Conservation (phyloP, 768 basidiomycete genomes). For the Ramaria sp. region DNA sequence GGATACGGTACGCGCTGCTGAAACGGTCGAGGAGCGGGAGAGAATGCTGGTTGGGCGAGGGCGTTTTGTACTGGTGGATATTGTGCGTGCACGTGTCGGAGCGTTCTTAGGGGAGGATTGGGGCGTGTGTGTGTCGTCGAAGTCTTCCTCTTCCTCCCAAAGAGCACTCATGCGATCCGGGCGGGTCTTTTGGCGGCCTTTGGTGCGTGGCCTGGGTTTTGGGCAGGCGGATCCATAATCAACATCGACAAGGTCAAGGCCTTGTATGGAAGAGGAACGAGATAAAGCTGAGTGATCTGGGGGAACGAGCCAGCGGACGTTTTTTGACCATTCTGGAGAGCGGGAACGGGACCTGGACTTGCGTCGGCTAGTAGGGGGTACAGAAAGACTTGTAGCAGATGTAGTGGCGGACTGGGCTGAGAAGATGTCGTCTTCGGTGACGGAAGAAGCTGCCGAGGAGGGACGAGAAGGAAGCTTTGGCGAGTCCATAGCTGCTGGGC, state of each 20-base stretch:
- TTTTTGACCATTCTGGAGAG: constrained; percentile 46
- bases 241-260: constrained; percentile 5
- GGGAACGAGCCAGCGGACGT: constrained; percentile 51
- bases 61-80: constrained; percentile 9
- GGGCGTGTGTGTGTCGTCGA: constrained; percentile 24
- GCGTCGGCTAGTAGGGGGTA: constrained; percentile 12
- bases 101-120: not conserved
- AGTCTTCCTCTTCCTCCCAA: constrained; percentile 42
- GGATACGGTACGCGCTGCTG: constrained; percentile 17
- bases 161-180: constrained; percentile 42
- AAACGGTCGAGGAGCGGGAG: constrained; percentile 14
- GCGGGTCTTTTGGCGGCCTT: constrained; percentile 21
- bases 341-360: constrained; percentile 15
- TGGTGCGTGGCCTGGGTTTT: constrained; percentile 16
- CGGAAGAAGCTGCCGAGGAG: constrained; percentile 28
- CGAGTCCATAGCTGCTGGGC: constrained; percentile 20
- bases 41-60: constrained; percentile 15
- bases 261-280: constrained; percentile 7
- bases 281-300: constrained; percentile 16
- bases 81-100: not conserved
- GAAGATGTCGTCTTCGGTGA: constrained; percentile 31
- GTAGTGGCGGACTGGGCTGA: constrained; percentile 18
- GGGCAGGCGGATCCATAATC: constrained; percentile 10
- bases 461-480: constrained; percentile 12
- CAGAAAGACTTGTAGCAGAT: constrained; percentile 17